Conservation (phyloP, 805 yeast species). For the Spencermartinsiella europaea region DNA sequence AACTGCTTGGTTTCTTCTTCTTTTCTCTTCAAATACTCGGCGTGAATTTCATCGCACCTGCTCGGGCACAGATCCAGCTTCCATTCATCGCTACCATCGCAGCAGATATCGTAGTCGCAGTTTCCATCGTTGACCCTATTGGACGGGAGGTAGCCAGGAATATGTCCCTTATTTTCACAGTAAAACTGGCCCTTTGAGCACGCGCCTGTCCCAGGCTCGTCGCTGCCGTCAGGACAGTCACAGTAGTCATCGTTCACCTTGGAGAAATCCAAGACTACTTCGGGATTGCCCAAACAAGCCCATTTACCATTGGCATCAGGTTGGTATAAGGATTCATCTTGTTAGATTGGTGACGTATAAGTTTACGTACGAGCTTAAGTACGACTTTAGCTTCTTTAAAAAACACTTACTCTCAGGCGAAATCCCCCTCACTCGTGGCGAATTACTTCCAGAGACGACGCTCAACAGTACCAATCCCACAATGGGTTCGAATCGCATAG, state of each 20-base stretch:
- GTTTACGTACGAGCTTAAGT: too few relatives aligned
- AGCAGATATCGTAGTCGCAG: slow-evolving; percentile 84
- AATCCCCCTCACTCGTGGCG: not conserved
- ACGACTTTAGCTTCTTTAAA: too few relatives aligned
- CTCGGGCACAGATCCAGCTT: slow-evolving; percentile 43
- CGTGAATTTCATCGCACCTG: slow-evolving; percentile 48
- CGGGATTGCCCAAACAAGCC: slow-evolving; percentile 65
- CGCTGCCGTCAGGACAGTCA: slow-evolving; percentile 97
- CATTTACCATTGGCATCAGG: slow-evolving; percentile 54
- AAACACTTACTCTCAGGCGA: not conserved
- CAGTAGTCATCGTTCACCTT: slow-evolving; percentile 86
- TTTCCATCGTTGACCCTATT: slow-evolving; percentile 79
- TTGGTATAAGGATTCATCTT: slow-evolving; percentile 35
- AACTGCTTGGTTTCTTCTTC: slow-evolving; percentile 21
- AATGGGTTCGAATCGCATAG: not conserved
- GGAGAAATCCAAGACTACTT: slow-evolving; percentile 51
- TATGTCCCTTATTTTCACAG: slow-evolving; percentile 72
- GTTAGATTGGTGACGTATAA: not conserved
- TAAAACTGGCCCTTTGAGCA: slow-evolving; percentile 58
- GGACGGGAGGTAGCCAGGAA: slow-evolving; percentile 57
- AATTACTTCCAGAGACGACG: not conserved
- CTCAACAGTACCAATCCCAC: not conserved
- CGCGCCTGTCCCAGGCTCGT: slow-evolving; percentile 93
- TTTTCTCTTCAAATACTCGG: slow-evolving; percentile 31
- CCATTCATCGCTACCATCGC: slow-evolving; percentile 90